phyloP scores from a whole-genome alignment of 2,329 filamentous ascomycete genomes.

The Trichoderma koningii region DNA sequence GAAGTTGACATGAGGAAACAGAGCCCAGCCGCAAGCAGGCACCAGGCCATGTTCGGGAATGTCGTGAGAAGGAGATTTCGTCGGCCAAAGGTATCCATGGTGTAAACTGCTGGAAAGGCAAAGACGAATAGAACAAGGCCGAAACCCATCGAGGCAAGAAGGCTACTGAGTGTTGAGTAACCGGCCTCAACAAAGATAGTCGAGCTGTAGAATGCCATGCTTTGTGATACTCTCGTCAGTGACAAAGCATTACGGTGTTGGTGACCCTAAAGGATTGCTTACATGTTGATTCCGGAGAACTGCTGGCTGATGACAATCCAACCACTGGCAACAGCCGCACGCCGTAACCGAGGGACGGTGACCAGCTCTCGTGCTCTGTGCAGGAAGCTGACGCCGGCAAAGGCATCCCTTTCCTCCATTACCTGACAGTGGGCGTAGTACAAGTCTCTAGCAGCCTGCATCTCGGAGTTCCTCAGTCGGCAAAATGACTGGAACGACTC shows the following conservation, averaged over 20 bases:
- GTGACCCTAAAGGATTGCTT: not conserved
- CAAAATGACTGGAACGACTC: slow-evolving; percentile 58
- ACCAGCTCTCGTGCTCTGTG: slow-evolving; percentile 51
- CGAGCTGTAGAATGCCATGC: slow-evolving; percentile 53
- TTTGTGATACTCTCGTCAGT: slow-evolving; percentile 25
- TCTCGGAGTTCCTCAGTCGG: slow-evolving; percentile 56
- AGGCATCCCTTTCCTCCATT: slow-evolving; percentile 39
- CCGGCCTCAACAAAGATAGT: slow-evolving; percentile 53
- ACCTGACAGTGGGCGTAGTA: slow-evolving; percentile 51
- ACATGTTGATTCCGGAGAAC: slow-evolving; percentile 36
- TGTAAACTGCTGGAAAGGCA: slow-evolving; percentile 55
- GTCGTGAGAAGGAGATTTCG: slow-evolving; percentile 45
- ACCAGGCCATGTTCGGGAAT: slow-evolving; percentile 40
- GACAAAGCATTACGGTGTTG: not conserved
- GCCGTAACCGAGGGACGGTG: slow-evolving; percentile 48
- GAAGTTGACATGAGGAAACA: slow-evolving; percentile 50
- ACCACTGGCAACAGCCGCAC: slow-evolving; percentile 42
- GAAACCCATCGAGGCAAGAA: slow-evolving; percentile 56
- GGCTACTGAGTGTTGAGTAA: slow-evolving; percentile 42
- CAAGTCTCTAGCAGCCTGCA: slow-evolving; percentile 63
- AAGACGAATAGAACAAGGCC: slow-evolving; percentile 57
- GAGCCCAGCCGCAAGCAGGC: slow-evolving; percentile 40
- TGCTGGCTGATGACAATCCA: slow-evolving; percentile 41
- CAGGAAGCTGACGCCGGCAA: slow-evolving; percentile 40
- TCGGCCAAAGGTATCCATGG: slow-evolving; percentile 56